A percentile compares a stretch with the other conserved stretches of the same genome.
These are phyloP conservation scores for Kregervanrija fluxuum DNA, from an alignment of 805 yeast species.

Conservation along the genomic window DNA sequence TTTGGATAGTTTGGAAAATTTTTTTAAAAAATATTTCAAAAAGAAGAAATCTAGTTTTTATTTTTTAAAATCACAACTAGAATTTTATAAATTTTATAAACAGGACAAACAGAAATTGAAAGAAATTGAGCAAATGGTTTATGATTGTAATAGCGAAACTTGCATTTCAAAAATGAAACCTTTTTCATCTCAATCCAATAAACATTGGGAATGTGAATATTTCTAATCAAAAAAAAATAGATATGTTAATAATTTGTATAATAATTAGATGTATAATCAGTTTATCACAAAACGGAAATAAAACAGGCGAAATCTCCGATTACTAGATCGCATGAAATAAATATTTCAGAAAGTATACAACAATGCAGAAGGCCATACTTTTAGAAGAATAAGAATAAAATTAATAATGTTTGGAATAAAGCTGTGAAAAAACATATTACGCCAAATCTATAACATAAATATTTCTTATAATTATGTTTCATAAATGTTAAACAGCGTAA, in stretches of 20 bases:
- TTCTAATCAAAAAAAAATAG: constrained; percentile 3
- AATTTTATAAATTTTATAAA: constrained; percentile 12
- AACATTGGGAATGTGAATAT: constrained; percentile 8
- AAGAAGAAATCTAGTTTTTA: constrained; percentile 11
- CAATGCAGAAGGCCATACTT: too few relatives aligned
- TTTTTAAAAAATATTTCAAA: constrained; percentile 22
- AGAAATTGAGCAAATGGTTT: constrained; percentile 5
- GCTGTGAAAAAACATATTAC: too few relatives aligned
- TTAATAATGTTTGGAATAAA: too few relatives aligned
- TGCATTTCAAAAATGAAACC: not conserved
- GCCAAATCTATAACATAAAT: too few relatives aligned
- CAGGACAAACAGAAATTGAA: constrained; percentile 8
- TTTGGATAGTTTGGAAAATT: constrained; percentile 11
- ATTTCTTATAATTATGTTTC: too few relatives aligned
- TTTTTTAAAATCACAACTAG: constrained; percentile 22
- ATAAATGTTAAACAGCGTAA: constrained; percentile 16
- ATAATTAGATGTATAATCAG: too few relatives aligned
- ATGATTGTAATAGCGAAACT: not conserved
- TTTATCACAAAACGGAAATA: too few relatives aligned
- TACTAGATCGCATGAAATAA: too few relatives aligned
- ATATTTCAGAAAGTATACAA: too few relatives aligned
- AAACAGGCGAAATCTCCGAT: too few relatives aligned
- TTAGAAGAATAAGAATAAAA: too few relatives aligned
- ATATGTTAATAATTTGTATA: too few relatives aligned
- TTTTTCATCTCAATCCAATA: not conserved